Base-by-base conservation (phyloP, 106 monocot species). In the Dioscorea dumetorum region DNA sequence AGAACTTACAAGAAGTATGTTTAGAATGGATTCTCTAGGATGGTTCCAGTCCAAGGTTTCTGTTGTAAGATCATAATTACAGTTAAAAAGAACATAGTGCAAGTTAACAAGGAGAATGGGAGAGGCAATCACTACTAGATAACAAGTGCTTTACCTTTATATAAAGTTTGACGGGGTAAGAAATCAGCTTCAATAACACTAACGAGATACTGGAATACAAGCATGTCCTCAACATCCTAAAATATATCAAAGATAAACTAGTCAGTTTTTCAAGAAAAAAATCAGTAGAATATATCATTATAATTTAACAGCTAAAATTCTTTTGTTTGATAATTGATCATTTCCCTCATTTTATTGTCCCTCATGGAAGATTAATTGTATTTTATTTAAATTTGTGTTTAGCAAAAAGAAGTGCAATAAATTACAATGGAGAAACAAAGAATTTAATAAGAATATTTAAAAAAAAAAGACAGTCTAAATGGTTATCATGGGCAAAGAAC, bases 191-290 rank as follows among this genome's bases (percentile, higher is more conserved):
- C 83, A 66, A 94, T 76, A 57, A 81, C 79, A 63, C 57, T 63
- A 32, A 94, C 83, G 74, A 91, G 76, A 76, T 90, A 94, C 20
- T 79, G 78, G 67, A 91, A 81, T 66, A 85, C 16, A 48, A 94
- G 57, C 90, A 94, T 81, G 10, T 83, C 73, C 78, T 83, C 72
- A 72, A 82, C 62, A 73, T 49, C 10, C 88, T 90, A 72, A 32
- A 77, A 70, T n/a, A 63, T 32, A 17, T 15, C 48, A 66, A 65
- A 56, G 35, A 24, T 73, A 3, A 72, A 41, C 41, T 41, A 41
- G 41, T 41, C 41, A 41, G 41, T 8, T 41, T 41, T 41, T 8
- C 24, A 57, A 21, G 16, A 64, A 34, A n/a, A 66, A 24, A 72
- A 50, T 32, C 50, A 63, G 32, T 14, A 32, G 28, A 22, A 64